phyloP scores from a whole-genome alignment of 2,329 filamentous ascomycete genomes.

The Lasiodiplodia sp. region DNA sequence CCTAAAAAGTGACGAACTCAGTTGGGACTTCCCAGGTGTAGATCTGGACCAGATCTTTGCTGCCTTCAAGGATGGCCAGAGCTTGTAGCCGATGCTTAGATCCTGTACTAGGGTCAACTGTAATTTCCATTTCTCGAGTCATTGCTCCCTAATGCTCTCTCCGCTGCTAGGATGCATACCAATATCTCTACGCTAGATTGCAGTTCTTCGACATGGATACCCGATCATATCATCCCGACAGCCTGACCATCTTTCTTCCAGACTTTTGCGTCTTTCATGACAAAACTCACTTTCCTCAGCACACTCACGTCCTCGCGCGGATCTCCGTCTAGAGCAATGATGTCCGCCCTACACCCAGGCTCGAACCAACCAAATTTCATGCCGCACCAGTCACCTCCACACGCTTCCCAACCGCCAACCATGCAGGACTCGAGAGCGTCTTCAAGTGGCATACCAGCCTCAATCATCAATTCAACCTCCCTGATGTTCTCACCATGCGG shows the following conservation, averaged over 20 bases:
- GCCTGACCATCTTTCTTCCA: constrained; percentile 51
- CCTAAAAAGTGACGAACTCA: constrained; percentile 22
- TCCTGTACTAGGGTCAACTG: background rate
- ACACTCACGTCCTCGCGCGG: constrained; percentile 50
- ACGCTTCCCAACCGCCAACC: constrained; percentile 63
- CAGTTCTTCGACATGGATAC: background rate
- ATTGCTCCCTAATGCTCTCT: background rate
- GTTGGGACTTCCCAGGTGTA: constrained; percentile 26
- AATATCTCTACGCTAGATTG: too few species aligned
- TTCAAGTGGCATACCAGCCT: constrained; percentile 58
- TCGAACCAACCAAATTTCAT: constrained; percentile 61
- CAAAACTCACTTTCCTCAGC: constrained; percentile 59
- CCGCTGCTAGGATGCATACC: background rate
- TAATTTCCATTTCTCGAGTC: background rate
- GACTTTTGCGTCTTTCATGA: constrained; percentile 64
- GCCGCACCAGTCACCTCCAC: constrained; percentile 60
- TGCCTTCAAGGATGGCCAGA: constrained; percentile 23
- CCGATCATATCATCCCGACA: constrained; percentile 22
- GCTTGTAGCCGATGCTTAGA: background rate
- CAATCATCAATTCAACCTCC: constrained; percentile 62
- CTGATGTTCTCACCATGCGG: constrained; percentile 61
- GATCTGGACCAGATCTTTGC: constrained; percentile 29
- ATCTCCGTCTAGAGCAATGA: constrained; percentile 58
- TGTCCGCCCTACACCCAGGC: constrained; percentile 58
- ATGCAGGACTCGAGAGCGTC: constrained; percentile 61